phyloP scores from a whole-genome alignment of 257 asterid genomes.

The Prunella vulgaris region DNA sequence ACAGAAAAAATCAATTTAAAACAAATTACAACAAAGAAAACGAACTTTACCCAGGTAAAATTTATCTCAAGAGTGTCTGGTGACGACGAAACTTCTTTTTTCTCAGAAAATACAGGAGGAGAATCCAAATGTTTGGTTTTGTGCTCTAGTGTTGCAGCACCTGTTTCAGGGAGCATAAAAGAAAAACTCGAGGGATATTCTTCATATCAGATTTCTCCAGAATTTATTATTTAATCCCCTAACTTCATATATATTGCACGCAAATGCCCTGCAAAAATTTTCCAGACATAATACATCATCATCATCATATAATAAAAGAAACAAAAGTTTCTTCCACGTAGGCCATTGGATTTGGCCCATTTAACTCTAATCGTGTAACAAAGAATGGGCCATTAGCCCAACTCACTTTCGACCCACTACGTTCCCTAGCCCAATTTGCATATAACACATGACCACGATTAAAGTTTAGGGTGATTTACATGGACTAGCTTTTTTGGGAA shows the following conservation, averaged over 20 bases:
- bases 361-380: too few species aligned
- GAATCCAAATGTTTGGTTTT: background rate
- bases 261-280: too few species aligned
- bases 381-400: too few species aligned
- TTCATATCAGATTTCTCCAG: background rate
- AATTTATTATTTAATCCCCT: constrained; percentile 3
- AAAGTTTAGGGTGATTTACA: too few species aligned
- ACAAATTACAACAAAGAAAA: background rate
- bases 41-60: background rate
- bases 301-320: too few species aligned
- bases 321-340: too few species aligned
- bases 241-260: background rate
- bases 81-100: background rate
- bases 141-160: background rate
- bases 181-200: constrained; percentile 30
- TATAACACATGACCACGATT: too few species aligned
- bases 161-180: constrained; percentile 22
- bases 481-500: too few species aligned
- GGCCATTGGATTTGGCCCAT: too few species aligned
- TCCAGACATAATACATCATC: too few species aligned
- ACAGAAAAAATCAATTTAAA: background rate
- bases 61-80: background rate
- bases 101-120: background rate
- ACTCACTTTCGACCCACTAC: too few species aligned
- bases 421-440: too few species aligned